phyloP scores from a whole-genome alignment of 75 land plant genomes.

The Cunninghamia lanceolata region DNA sequence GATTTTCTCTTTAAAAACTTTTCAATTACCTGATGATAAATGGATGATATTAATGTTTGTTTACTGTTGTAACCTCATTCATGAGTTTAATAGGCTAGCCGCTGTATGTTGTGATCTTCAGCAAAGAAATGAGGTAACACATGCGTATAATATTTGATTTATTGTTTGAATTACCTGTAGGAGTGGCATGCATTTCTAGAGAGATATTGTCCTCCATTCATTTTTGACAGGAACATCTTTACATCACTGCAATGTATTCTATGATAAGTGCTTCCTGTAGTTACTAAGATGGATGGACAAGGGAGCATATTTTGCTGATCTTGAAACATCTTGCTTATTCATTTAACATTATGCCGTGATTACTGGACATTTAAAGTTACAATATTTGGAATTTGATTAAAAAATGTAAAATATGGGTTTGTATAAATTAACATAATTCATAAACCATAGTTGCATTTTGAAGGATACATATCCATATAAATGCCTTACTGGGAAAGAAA shows the following conservation, averaged over 20 bases:
- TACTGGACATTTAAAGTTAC: neutral
- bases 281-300: neutral
- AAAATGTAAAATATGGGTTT: neutral
- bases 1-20: slow-evolving; percentile 3
- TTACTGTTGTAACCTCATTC: neutral
- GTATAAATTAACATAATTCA: neutral
- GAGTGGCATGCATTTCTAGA: neutral
- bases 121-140: neutral
- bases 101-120: neutral
- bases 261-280: neutral
- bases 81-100: neutral
- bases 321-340: neutral
- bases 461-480: neutral
- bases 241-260: neutral
- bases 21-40: neutral
- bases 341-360: neutral
- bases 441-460: neutral
- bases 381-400: neutral
- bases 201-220: neutral
- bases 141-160: neutral
- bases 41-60: neutral
- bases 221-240: neutral
- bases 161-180: neutral
- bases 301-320: neutral
- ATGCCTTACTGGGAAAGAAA: neutral